Evolutionary conservation across 2,329 filamentous ascomycete species (phyloP), one percentile per base, ranked within the genome.

Genomic region (Aspergillus hiratsukae): DNA sequence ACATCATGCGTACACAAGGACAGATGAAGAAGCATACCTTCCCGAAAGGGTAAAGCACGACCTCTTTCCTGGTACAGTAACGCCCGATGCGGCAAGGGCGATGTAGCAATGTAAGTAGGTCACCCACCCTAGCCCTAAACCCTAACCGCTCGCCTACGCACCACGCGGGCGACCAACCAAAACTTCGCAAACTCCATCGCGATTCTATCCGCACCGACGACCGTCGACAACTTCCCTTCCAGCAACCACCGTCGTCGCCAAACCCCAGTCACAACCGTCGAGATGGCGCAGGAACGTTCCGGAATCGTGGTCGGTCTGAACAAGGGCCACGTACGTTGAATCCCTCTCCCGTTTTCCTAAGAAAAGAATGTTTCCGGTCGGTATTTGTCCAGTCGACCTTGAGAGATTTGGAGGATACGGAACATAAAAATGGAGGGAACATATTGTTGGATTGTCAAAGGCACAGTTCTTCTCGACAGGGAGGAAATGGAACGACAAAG

Each of bases 251-350:
- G 61, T 60, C 61, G 60, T 66, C 64, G 69, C 66, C 71, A 70
- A 73, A 63, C 68, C 64, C 61, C 66, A 69, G 60, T 66, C 68
- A 52, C 54, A 72, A 70, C 68, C 66, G 66, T 74, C 73, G 75
- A 72, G 69, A 80, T 80, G 78, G 76, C 77, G 62, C 76, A 77
- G 69, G 76, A 80, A 75, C 75, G 76, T 65, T 75, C 76, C 72
- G 78, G 78, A 70, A 76, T 87, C 73, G 77, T 80, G 75, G 74
- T 82, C 72, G 85, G 85, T 73, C 75, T 85, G 71, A 87, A 87
- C 78, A 80, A 80, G 71, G 85, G 85, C 75, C 83, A 86, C 75
- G 85, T 87, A 85, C 74, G 84, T 86, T 66, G 62, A 37, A 31
- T 60, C 43, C 58, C 63, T 61, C 52, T 52, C 54, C 45, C 53